phyloP scores from a whole-genome alignment of 768 basidiomycete genomes.

The Serendipita sp. region DNA sequence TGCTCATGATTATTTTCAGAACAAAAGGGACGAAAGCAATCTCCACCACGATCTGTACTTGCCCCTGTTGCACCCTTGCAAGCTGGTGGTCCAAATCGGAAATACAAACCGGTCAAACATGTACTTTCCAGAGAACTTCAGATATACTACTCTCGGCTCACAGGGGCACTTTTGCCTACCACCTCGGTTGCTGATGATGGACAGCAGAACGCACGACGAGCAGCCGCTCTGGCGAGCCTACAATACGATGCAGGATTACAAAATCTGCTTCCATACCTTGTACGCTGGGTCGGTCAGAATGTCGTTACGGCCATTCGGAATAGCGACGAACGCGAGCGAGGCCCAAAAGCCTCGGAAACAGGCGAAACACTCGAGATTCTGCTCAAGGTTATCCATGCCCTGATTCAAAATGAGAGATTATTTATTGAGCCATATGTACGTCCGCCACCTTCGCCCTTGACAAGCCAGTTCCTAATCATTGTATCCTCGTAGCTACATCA shows the following conservation, averaged over 20 bases:
- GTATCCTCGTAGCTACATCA: constrained; percentile 64
- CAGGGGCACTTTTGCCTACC: constrained; percentile 56
- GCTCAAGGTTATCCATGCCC: constrained; percentile 68
- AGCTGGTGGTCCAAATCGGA: constrained; percentile 31
- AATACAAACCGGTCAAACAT: constrained; percentile 74
- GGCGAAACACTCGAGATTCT: constrained; percentile 63
- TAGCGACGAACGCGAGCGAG: constrained; percentile 30
- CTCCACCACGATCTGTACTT: constrained; percentile 14
- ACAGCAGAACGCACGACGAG: constrained; percentile 51
- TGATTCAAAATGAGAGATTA: constrained; percentile 72
- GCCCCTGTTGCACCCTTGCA: constrained; percentile 14
- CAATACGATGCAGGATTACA: constrained; percentile 82
- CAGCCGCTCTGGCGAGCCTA: constrained; percentile 81
- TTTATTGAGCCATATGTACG: constrained; percentile 95
- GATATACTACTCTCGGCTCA: constrained; percentile 85
- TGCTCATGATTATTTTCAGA: constrained; percentile 38
- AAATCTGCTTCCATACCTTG: constrained; percentile 81
- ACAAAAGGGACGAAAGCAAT: constrained; percentile 20
- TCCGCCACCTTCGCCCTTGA: constrained; percentile 12
- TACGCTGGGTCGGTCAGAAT: constrained; percentile 88
- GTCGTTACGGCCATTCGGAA: constrained; percentile 47
- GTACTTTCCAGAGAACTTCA: constrained; percentile 88
- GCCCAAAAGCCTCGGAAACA: constrained; percentile 23
- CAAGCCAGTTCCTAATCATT: not conserved
- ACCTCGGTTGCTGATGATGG: constrained; percentile 13